phyloP scores from a whole-genome alignment of 78 protist species.

The Goniomonas avonlea region DNA sequence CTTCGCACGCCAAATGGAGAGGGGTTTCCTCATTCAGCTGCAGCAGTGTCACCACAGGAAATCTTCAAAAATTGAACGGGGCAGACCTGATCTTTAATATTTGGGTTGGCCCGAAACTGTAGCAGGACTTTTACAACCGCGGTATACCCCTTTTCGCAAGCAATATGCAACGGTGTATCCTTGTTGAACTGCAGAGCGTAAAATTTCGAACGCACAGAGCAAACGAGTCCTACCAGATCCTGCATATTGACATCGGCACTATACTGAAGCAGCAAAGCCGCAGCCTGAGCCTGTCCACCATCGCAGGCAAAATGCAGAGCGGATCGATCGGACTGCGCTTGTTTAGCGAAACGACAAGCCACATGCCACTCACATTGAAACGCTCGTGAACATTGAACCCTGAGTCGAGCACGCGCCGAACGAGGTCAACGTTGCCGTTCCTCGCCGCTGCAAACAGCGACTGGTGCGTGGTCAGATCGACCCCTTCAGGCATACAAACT shows the following conservation, averaged over 20 bases:
- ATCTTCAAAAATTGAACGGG: background rate
- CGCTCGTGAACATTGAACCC: background rate
- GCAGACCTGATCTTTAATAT: no score
- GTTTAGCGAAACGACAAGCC: no score
- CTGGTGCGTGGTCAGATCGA: no score
- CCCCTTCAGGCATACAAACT: no score
- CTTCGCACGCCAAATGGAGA: background rate
- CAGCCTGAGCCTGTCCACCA: background rate
- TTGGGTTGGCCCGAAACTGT: no score
- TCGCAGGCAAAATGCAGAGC: slow-evolving; percentile 11
- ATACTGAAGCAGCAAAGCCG: background rate
- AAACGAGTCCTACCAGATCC: background rate
- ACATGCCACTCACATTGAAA: no score
- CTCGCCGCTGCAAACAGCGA: background rate
- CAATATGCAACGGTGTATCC: slow-evolving; percentile 7
- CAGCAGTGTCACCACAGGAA: background rate
- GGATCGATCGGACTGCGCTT: slow-evolving; percentile 1
- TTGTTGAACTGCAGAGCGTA: background rate
- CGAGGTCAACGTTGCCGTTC: background rate
- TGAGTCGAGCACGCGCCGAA: background rate
- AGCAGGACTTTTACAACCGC: background rate
- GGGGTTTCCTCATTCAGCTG: slow-evolving; percentile 2
- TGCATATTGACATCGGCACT: background rate
- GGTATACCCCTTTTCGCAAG: background rate
- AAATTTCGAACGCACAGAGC: background rate